Conservation (phyloP, 106 monocot species). For the Phalaenopsis equestris region DNA sequence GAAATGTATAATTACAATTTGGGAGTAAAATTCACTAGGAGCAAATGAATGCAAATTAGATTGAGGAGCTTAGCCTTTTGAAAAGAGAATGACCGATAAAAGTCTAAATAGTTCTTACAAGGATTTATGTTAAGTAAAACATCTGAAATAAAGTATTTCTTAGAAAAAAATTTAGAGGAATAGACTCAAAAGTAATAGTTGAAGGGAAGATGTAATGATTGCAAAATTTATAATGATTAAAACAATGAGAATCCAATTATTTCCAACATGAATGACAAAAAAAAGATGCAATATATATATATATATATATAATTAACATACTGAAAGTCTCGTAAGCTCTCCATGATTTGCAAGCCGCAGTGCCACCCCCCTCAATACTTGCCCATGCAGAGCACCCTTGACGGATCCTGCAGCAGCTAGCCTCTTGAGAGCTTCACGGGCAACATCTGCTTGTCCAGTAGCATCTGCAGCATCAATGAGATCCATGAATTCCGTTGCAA, state of each 20-base stretch:
- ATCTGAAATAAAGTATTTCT: no score
- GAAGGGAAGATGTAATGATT: neutral
- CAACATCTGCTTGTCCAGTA: slow-evolving; percentile 88
- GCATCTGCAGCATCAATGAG: slow-evolving; percentile 99
- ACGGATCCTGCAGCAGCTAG: slow-evolving; percentile 92
- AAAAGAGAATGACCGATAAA: neutral
- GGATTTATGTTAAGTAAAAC: neutral
- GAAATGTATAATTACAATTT: neutral
- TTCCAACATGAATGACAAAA: neutral
- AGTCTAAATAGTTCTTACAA: neutral
- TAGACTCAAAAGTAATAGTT: neutral
- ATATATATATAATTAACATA: slow-evolving; percentile 28
- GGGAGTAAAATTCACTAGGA: neutral
- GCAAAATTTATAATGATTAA: neutral
- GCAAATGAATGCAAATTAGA: neutral
- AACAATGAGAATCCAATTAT: neutral
- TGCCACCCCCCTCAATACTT: slow-evolving; percentile 83
- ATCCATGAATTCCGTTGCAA: slow-evolving; percentile 89
- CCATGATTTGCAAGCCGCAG: slow-evolving; percentile 96
- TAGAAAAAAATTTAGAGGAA: neutral
- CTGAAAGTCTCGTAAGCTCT: slow-evolving; percentile 85
- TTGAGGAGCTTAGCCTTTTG: neutral
- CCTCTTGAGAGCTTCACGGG: slow-evolving; percentile 91
- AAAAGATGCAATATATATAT: neutral
- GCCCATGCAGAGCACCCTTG: slow-evolving; percentile 78